Conservation (phyloP, 306 rosid genomes). For the Amphicarpaea edgeworthii region DNA sequence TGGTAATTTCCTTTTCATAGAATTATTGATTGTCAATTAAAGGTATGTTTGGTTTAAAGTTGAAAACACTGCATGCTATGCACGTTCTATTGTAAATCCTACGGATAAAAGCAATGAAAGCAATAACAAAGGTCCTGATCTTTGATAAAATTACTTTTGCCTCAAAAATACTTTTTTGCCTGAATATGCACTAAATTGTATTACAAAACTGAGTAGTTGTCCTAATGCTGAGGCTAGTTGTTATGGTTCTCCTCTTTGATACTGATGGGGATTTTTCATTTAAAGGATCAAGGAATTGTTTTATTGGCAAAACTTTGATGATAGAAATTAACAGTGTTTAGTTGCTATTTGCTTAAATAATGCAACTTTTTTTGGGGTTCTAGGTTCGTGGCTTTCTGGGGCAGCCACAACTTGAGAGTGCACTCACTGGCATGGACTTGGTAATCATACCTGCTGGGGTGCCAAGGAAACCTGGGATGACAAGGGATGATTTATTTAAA, state of each 20-base stretch:
- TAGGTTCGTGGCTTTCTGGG: slow-evolving; percentile 95
- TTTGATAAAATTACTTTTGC: no score
- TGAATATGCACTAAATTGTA: no score
- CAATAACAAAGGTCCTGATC: no score
- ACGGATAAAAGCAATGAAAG: no score
- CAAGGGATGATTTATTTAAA: slow-evolving; percentile 93
- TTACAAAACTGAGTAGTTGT: background rate
- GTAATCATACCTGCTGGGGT: slow-evolving; percentile 92
- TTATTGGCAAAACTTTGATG: background rate
- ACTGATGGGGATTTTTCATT: background rate
- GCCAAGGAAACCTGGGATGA: slow-evolving; percentile 98
- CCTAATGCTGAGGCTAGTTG: slow-evolving; percentile 3
- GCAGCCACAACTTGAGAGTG: slow-evolving; percentile 82
- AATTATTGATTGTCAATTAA: background rate
- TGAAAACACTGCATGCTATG: no score
- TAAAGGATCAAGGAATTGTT: slow-evolving; percentile 14
- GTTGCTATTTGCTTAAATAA: slow-evolving; percentile 26
- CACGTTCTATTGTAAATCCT: no score
- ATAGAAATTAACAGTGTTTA: background rate
- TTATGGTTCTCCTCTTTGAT: background rate
- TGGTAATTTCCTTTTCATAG: slow-evolving; percentile 61
- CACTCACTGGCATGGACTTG: slow-evolving; percentile 91
- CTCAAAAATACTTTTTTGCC: no score
- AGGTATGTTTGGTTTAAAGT: no score
- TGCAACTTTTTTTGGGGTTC: slow-evolving; percentile 15